Evolutionary conservation across 306 rosid genomes (phyloP).

Genomic region (Phaseolus lunatus): DNA sequence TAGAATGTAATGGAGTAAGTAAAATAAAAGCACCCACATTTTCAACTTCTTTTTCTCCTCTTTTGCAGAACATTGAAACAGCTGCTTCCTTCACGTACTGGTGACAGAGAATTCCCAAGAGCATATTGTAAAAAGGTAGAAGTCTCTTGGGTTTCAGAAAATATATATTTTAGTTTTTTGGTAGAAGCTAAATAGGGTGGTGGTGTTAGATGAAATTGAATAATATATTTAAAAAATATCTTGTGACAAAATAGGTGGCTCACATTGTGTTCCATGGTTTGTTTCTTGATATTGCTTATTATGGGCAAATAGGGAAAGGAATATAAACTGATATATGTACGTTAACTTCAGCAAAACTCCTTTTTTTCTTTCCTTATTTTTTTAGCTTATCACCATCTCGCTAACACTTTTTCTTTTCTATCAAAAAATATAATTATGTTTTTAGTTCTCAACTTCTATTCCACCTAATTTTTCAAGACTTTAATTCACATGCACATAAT

Average conservation of each 20-base stretch:
- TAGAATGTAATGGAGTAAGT: no score
- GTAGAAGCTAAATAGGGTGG: no score
- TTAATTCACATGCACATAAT: background rate
- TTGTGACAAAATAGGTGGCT: background rate
- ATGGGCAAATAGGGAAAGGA: background rate
- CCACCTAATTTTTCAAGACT: background rate
- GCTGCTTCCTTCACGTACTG: slow-evolving; percentile 19
- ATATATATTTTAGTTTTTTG: no score
- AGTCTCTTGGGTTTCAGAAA: slow-evolving; percentile 1
- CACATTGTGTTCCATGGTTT: no score
- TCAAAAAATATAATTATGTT: background rate
- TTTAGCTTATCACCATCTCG: background rate
- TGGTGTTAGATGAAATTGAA: background rate
- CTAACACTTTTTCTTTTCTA: background rate
- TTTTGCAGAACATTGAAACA: slow-evolving; percentile 44
- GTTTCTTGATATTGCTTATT: background rate
- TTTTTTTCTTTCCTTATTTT: background rate
- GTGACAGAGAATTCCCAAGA: slow-evolving; percentile 18
- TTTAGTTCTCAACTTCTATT: background rate
- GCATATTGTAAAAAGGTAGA: slow-evolving; percentile 8
- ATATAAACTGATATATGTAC: background rate
- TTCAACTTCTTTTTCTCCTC: slow-evolving; percentile 9
- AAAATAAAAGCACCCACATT: slow-evolving; percentile 9
- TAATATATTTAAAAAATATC: background rate
- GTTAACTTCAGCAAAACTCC: background rate